A percentile compares a stretch with the other conserved stretches of the same genome.
phyloP scores from a whole-genome alignment of 495 filamentous ascomycete genomes.

The Penicillium manginii region DNA sequence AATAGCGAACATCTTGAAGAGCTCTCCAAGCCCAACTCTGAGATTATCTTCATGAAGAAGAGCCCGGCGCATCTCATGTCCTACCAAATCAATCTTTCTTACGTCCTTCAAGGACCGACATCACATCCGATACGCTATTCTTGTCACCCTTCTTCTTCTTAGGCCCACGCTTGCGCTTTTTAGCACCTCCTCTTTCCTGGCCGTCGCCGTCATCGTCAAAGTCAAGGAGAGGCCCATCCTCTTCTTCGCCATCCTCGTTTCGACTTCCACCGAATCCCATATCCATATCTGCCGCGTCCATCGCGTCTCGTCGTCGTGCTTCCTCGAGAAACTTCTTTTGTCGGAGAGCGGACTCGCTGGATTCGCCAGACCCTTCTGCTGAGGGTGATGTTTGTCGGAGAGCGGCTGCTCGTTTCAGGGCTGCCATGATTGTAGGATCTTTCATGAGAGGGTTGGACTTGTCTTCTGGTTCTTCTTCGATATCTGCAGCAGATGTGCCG shows the following conservation, averaged over 20 bases:
- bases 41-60: neutral
- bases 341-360: conserved; percentile 59
- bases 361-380: conserved; percentile 46
- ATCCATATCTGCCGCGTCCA: conserved; percentile 92
- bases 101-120: conserved; percentile 76
- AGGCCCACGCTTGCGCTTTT: conserved; percentile 76
- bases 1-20: neutral
- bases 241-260: conserved; percentile 81
- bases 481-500: conserved; percentile 25
- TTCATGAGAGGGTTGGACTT: conserved; percentile 59
- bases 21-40: neutral
- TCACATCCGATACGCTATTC: conserved; percentile 78
- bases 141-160: conserved; percentile 89
- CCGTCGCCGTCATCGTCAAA: conserved; percentile 51
- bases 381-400: conserved; percentile 57
- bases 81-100: conserved; percentile 39
- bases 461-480: conserved; percentile 46
- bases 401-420: conserved; percentile 80
- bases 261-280: conserved; percentile 89
- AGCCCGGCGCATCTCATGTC: neutral
- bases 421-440: conserved; percentile 81
- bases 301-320: conserved; percentile 56
- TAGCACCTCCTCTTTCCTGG: conserved; percentile 31
- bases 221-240: conserved; percentile 66
- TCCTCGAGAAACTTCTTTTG: conserved; percentile 75